Evolutionary conservation across 1,284 basidiomycete species (phyloP).

Genomic region (Pseudozyma thailandica): DNA sequence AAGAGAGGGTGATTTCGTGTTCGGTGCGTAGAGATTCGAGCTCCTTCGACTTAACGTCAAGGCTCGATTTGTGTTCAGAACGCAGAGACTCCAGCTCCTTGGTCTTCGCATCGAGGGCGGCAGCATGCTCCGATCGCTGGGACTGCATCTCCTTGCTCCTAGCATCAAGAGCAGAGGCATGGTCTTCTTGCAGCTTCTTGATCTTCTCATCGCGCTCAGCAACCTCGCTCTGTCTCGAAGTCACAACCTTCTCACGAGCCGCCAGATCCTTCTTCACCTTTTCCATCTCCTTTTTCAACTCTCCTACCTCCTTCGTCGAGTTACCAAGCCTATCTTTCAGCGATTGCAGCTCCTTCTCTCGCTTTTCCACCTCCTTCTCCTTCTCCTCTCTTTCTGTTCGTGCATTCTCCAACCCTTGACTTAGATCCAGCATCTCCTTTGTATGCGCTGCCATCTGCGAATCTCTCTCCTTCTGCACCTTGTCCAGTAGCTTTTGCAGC

Average conservation of each 20-base stretch:
- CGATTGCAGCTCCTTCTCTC: not conserved
- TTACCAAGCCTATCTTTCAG: not conserved
- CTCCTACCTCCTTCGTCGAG: slow-evolving; percentile 8
- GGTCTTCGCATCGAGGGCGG: slow-evolving; percentile 9
- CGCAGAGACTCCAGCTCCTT: slow-evolving; percentile 9
- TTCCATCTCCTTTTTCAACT: slow-evolving; percentile 10
- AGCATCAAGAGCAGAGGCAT: slow-evolving; percentile 8
- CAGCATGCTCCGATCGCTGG: slow-evolving; percentile 7
- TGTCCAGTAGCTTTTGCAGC: slow-evolving; percentile 23
- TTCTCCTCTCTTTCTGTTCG: slow-evolving; percentile 17
- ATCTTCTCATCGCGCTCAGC: slow-evolving; percentile 22
- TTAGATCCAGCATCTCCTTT: slow-evolving; percentile 38
- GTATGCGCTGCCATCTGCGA: slow-evolving; percentile 35
- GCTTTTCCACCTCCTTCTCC: slow-evolving; percentile 23
- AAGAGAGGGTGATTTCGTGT: slow-evolving; percentile 13
- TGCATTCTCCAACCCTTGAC: slow-evolving; percentile 20
- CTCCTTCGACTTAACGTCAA: not conserved
- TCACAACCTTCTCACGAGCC: not conserved
- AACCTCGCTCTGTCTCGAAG: slow-evolving; percentile 3
- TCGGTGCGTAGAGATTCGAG: slow-evolving; percentile 5
- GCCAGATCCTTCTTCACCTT: slow-evolving; percentile 11
- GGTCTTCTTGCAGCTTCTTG: slow-evolving; percentile 8
- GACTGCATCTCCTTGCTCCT: slow-evolving; percentile 18
- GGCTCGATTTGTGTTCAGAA: not conserved
- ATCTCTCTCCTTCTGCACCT: slow-evolving; percentile 28